phyloP scores from a whole-genome alignment of 2,329 filamentous ascomycete genomes.

The Fusarium sp. region DNA sequence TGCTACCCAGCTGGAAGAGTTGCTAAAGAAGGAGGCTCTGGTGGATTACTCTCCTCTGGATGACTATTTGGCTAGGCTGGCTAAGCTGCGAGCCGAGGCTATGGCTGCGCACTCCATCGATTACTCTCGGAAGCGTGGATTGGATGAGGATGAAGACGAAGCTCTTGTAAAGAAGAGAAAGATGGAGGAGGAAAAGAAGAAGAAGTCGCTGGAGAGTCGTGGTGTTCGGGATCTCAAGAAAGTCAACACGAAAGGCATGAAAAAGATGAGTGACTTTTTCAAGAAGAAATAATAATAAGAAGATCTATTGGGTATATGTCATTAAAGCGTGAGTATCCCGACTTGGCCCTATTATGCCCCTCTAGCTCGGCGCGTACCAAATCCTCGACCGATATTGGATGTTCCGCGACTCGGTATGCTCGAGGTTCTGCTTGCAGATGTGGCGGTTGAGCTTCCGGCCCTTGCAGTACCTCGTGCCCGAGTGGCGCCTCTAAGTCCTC shows the following conservation, averaged over 20 bases:
- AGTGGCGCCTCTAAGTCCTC: slow-evolving; percentile 52
- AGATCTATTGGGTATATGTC: slow-evolving; percentile 51
- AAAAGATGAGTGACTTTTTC: slow-evolving; percentile 96
- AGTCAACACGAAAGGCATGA: slow-evolving; percentile 93
- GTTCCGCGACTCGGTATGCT: slow-evolving; percentile 51
- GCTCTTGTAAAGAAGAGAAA: slow-evolving; percentile 81
- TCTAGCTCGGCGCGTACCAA: slow-evolving; percentile 52
- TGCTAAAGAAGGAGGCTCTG: slow-evolving; percentile 52
- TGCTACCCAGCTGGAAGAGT: slow-evolving; percentile 56
- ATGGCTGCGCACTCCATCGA: slow-evolving; percentile 76
- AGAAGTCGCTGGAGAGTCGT: slow-evolving; percentile 78
- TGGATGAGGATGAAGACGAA: slow-evolving; percentile 76
- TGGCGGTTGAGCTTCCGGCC: slow-evolving; percentile 48
- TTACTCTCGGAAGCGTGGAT: slow-evolving; percentile 75
- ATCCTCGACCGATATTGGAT: slow-evolving; percentile 54
- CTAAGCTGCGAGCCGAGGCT: slow-evolving; percentile 77
- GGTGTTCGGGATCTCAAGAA: slow-evolving; percentile 87
- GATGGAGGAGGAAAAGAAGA: slow-evolving; percentile 89
- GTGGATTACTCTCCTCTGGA: slow-evolving; percentile 79
- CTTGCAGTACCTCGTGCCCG: slow-evolving; percentile 42
- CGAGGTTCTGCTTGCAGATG: slow-evolving; percentile 46
- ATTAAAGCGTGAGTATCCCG: slow-evolving; percentile 28
- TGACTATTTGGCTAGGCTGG: slow-evolving; percentile 74
- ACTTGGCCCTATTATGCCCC: slow-evolving; percentile 46
- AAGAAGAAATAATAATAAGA: slow-evolving; percentile 67